Percentiles rank a stretch among this genome's conserved stretches.
Evolutionary conservation across 352 stramenopile species (phyloP).

Genomic region (Pythium pyrilobum): DNA sequence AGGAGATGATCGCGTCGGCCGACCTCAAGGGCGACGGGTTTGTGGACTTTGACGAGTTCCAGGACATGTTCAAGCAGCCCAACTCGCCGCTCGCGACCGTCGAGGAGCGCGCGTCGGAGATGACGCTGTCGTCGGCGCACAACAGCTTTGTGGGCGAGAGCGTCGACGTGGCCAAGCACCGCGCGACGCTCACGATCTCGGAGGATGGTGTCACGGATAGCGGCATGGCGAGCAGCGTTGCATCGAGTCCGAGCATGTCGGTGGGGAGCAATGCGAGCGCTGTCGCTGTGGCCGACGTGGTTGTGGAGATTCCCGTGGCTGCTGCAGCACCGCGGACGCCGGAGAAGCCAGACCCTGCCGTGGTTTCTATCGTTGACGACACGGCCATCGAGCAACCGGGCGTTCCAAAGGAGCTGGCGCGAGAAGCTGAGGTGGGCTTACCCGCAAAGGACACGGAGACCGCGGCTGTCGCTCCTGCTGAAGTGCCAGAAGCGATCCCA

Average conservation of each 20-base stretch:
- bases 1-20: constrained; percentile 88
- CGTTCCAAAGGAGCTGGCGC: too few relatives aligned
- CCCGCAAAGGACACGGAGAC: too few relatives aligned
- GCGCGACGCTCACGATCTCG: neutral
- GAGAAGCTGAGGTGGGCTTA: too few relatives aligned
- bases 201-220: neutral
- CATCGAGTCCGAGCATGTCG: neutral
- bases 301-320: too few relatives aligned
- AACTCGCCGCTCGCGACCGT: constrained; percentile 29
- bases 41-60: constrained; percentile 91
- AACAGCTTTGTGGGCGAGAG: constrained; percentile 9
- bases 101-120: constrained; percentile 16
- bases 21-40: constrained; percentile 73
- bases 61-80: constrained; percentile 51
- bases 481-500: too few relatives aligned
- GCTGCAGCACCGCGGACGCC: too few relatives aligned
- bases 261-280: neutral
- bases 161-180: neutral
- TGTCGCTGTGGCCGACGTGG: neutral
- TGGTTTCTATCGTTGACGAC: too few relatives aligned
- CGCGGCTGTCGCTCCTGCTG: too few relatives aligned
- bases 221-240: neutral
- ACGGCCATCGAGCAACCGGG: too few relatives aligned
- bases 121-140: constrained; percentile 1
- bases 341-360: too few relatives aligned